Evolutionary conservation across 192 early-diverging fungal species (phyloP), one percentile per base, ranked within the genome.

Genomic region (Endogone sp.): DNA sequence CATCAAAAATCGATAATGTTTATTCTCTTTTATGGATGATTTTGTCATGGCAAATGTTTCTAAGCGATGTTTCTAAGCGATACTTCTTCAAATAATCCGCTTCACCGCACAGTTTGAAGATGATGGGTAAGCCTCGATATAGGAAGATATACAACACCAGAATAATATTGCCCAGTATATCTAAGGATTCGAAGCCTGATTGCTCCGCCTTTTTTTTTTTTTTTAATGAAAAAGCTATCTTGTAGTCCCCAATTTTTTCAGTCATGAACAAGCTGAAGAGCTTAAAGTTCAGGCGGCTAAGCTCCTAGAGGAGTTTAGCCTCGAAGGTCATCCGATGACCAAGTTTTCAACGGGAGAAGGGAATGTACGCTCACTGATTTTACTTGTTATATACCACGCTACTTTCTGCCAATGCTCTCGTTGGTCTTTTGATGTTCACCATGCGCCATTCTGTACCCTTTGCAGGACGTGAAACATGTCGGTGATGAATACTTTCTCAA

Each of bases 401-500:
- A 31, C 21, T n/a, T 70, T 25, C 32, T 68, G 25, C 16, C 25
- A 66, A 28, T 65, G 6, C 24, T 29, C 27, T 32, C 20, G 4
- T 32, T 49, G 16, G 9, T 49, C 37, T 49, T 49, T 49, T 16
- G 16, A 49, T 49, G 37, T 16, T 16, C 37, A 49, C 16, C 9
- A 16, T 16, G 20, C 25, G 29, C 55, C 25, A 59, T 62, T 26
- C 59, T n/a, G 58, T 29, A 31, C 13, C 69, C 25, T 28, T 6
- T 10, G 9, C 62, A 74, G 80, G 70, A 67, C 3, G 70, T 86
- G 16, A 82, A 83, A 27, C 91, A 94, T 74, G 86, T 91, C 31
- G 90, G 94, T 27, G 92, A 95, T 71, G 89, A 91, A 23, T 98
- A 98, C 75, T 98, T 96, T 82, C 82, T 98, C 22, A 79, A 78